Evolutionary conservation across 352 stramenopile species (phyloP).

Genomic region (Phytophthora sansomeana): DNA sequence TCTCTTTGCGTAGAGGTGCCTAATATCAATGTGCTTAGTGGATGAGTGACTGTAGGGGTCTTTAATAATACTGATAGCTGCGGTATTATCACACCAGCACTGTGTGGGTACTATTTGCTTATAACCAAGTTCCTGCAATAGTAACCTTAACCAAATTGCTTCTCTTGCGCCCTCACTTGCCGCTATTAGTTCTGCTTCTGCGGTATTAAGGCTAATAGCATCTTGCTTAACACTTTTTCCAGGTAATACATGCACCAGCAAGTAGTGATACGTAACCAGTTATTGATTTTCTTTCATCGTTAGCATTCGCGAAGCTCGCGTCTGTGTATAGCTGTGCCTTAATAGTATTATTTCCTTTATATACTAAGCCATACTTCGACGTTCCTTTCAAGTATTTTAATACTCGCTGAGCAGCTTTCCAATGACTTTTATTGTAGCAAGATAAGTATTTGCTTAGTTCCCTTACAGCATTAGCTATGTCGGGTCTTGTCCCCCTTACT

Average conservation of each 20-base stretch:
- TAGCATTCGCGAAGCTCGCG: conserved; percentile 16
- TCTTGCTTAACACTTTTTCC: no score
- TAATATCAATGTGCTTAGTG: no score
- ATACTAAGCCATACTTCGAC: conserved; percentile 10
- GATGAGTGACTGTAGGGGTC: no score
- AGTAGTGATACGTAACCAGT: no score
- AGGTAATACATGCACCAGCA: conserved; percentile 11
- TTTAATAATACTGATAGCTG: no score
- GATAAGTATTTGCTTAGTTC: conserved; percentile 17
- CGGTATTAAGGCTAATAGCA: background rate
- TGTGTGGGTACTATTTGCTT: no score
- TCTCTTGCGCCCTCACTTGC: conserved; percentile 11
- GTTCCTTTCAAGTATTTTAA: conserved; percentile 13
- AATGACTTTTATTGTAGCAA: conserved; percentile 11
- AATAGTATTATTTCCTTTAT: conserved; percentile 2
- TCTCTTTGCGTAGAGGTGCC: no score
- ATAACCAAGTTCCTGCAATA: conserved; percentile 2
- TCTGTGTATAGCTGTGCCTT: no score
- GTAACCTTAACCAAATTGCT: conserved; percentile 8
- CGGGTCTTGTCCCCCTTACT: conserved; percentile 6
- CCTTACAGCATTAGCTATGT: conserved; percentile 9
- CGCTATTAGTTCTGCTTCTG: no score
- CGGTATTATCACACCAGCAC: no score
- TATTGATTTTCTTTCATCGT: background rate
- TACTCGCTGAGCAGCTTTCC: conserved; percentile 12